Conservation (phyloP, 805 yeast species). For the Clavispora vitiphila region DNA sequence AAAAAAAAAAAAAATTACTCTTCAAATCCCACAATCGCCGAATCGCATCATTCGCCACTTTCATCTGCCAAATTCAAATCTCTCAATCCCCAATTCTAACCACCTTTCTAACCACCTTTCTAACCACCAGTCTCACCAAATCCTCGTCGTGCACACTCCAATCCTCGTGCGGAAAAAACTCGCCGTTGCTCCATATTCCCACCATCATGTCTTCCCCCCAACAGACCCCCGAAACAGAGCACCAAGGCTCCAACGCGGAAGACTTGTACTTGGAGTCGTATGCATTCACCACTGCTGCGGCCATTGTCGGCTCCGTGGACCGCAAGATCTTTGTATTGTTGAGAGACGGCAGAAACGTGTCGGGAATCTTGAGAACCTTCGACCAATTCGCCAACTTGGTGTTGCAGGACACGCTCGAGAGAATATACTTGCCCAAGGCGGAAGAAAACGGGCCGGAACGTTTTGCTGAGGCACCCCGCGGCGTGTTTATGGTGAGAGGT, state of each 20-base stretch:
- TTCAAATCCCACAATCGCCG: too few relatives aligned
- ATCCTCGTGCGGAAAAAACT: constrained; percentile 1
- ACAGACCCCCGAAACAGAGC: constrained; percentile 1
- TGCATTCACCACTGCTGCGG: constrained; percentile 85
- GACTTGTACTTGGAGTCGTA: constrained; percentile 71
- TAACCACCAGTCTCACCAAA: too few relatives aligned
- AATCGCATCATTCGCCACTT: too few relatives aligned
- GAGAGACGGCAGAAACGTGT: constrained; percentile 83
- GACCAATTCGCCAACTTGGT: constrained; percentile 94
- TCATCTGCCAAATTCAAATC: too few relatives aligned
- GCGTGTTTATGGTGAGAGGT: constrained; percentile 87
- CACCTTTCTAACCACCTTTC: too few relatives aligned
- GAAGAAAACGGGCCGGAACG: constrained; percentile 37
- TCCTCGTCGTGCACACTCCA: constrained; percentile 1
- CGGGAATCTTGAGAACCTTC: constrained; percentile 89
- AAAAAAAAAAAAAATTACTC: too few relatives aligned
- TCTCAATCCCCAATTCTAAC: too few relatives aligned
- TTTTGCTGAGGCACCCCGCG: constrained; percentile 74
- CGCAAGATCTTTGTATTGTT: constrained; percentile 76
- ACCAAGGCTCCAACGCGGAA: constrained; percentile 34
- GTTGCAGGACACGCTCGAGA: constrained; percentile 83
- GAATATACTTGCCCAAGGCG: constrained; percentile 54
- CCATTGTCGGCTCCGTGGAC: constrained; percentile 83
- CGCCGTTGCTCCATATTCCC: not conserved
- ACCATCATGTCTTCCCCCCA: constrained; percentile 7